Evolutionary conservation across 179 eudicot species (phyloP).

Genomic region (Silene vulgaris): DNA sequence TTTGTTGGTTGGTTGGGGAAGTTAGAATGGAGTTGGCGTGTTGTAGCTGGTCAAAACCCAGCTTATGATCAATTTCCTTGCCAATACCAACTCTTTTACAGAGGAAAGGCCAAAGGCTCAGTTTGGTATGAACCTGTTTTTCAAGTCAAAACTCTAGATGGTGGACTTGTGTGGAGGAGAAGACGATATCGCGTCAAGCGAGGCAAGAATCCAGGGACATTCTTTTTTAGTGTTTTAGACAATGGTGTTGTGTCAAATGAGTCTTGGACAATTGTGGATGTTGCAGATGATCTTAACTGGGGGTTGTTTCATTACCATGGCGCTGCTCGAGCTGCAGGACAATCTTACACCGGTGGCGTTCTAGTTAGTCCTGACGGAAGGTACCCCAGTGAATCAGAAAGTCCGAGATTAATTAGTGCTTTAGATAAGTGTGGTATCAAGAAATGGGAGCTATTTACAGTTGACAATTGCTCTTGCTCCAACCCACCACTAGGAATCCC

Average conservation of each 20-base stretch:
- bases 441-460: conserved; percentile 75
- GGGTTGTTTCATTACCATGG: conserved; percentile 95
- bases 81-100: conserved; percentile 83
- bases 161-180: conserved; percentile 73
- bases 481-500: conserved; percentile 78
- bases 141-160: conserved; percentile 80
- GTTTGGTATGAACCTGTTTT: conserved; percentile 95
- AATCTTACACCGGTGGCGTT: conserved; percentile 88
- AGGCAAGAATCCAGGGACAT: conserved; percentile 61
- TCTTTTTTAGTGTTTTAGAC: conserved; percentile 80
- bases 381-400: conserved; percentile 46
- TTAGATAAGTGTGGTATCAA: conserved; percentile 68
- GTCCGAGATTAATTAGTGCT: conserved; percentile 40
- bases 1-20: conserved; percentile 85
- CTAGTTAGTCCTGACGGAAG: conserved; percentile 72
- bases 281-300: conserved; percentile 77
- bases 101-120: conserved; percentile 86
- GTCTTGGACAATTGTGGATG: conserved; percentile 91
- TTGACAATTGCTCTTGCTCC: conserved; percentile 75
- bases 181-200: conserved; percentile 79
- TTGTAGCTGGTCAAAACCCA: conserved; percentile 92
- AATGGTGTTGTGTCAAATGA: conserved; percentile 95
- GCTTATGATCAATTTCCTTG: conserved; percentile 97
- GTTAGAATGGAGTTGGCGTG: conserved; percentile 97
- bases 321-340: conserved; percentile 94